Conservation (phyloP, 192 early-diverging fungal species). For the Entophlyctis luteolus region DNA sequence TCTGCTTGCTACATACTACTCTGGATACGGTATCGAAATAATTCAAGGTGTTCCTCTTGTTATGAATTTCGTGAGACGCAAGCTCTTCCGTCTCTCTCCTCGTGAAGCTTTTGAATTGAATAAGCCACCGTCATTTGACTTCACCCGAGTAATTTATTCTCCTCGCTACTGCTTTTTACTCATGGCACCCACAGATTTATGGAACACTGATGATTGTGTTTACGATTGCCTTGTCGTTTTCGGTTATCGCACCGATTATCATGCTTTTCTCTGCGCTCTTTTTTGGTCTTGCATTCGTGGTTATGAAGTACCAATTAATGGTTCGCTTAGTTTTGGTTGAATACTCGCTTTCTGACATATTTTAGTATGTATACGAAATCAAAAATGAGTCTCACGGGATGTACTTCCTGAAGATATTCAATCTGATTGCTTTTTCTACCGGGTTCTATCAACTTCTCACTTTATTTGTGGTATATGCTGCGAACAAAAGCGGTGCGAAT, state of each 20-base stretch:
- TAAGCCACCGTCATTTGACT: slow-evolving; percentile 37
- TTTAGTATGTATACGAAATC: slow-evolving; percentile 45
- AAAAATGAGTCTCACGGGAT: slow-evolving; percentile 38
- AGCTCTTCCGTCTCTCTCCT: slow-evolving; percentile 37
- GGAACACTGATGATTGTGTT: slow-evolving; percentile 37
- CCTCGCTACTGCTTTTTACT: background rate
- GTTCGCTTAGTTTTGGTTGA: background rate
- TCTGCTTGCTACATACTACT: slow-evolving; percentile 27
- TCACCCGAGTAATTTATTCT: slow-evolving; percentile 17
- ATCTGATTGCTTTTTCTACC: slow-evolving; percentile 29
- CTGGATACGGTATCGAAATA: slow-evolving; percentile 39
- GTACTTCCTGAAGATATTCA: slow-evolving; percentile 44
- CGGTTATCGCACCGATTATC: slow-evolving; percentile 40
- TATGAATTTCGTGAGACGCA: slow-evolving; percentile 33
- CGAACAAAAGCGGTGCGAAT: slow-evolving; percentile 1
- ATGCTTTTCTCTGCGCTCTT: slow-evolving; percentile 31
- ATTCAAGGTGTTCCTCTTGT: slow-evolving; percentile 43
- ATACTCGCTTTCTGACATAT: background rate
- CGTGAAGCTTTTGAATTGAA: slow-evolving; percentile 39
- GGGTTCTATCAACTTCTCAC: slow-evolving; percentile 41
- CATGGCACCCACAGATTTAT: slow-evolving; percentile 33
- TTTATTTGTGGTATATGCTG: slow-evolving; percentile 32
- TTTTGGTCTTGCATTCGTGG: slow-evolving; percentile 36
- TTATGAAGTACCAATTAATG: slow-evolving; percentile 47
- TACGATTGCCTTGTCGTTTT: slow-evolving; percentile 34